These are phyloP conservation scores for Hemileccinum impolitum DNA, from an alignment of 768 basidiomycete species.

Conservation along the genomic window DNA sequence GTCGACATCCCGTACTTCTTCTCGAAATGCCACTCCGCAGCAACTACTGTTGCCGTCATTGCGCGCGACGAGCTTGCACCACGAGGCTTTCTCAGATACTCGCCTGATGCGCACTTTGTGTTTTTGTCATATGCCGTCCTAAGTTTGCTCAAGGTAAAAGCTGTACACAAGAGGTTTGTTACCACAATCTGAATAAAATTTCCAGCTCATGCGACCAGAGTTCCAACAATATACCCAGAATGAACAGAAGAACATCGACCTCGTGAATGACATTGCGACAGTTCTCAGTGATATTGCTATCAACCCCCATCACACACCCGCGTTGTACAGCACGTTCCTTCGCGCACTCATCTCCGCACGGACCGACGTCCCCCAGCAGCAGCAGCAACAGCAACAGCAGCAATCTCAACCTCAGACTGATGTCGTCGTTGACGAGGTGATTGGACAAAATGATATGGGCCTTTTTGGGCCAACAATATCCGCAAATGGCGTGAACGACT, in stretches of 20 bases:
- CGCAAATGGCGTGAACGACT: conserved; percentile 41
- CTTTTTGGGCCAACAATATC: conserved; percentile 23
- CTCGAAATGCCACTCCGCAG: conserved; percentile 69
- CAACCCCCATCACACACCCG: conserved; percentile 82
- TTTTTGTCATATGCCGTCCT: conserved; percentile 91
- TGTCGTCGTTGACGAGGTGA: conserved; percentile 15
- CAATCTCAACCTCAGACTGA: conserved; percentile 21
- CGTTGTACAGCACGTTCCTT: conserved; percentile 82
- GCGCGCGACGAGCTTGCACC: conserved; percentile 80
- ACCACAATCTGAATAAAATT: conserved; percentile 12
- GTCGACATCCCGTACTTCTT: conserved; percentile 84
- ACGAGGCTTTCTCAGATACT: conserved; percentile 72
- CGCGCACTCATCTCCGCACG: conserved; percentile 67
- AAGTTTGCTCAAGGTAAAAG: conserved; percentile 79
- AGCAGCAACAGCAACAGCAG: conserved; percentile 8
- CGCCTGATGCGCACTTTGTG: conserved; percentile 90
- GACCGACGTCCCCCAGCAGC: conserved; percentile 27
- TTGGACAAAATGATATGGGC: conserved; percentile 27
- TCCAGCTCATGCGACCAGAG: conserved; percentile 77
- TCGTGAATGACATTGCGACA: conserved; percentile 80
- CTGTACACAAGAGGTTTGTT: not conserved
- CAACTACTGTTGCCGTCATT: conserved; percentile 64
- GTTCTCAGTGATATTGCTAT: conserved; percentile 75
- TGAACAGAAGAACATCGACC: conserved; percentile 64
- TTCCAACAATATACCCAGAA: conserved; percentile 74